Percentiles rank a stretch among this genome's conserved stretches.
Conservation (phyloP, 2,329 filamentous ascomycete species). For the Bipolaris gigantea region DNA sequence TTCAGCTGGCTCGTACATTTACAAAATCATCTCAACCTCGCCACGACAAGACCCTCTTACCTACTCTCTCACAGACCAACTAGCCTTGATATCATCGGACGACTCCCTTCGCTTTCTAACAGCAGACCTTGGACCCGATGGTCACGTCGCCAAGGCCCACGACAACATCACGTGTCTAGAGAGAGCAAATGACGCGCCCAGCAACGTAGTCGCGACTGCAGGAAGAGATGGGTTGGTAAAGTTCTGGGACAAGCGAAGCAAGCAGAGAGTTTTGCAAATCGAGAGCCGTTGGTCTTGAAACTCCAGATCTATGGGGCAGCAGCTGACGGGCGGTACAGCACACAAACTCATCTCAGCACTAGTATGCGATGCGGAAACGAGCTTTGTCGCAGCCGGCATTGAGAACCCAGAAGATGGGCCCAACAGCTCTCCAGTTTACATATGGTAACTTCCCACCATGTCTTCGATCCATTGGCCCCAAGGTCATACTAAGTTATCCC, state of each 20-base stretch:
- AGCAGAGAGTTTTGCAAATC: constrained; percentile 49
- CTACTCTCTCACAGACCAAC: constrained; percentile 37
- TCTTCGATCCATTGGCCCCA: neutral
- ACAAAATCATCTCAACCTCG: constrained; percentile 41
- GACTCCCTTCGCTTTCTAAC: constrained; percentile 68
- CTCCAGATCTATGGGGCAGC: neutral
- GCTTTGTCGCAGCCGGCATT: constrained; percentile 70
- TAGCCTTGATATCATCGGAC: constrained; percentile 70
- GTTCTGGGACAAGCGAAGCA: constrained; percentile 66
- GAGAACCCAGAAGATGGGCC: constrained; percentile 63
- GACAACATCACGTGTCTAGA: constrained; percentile 66
- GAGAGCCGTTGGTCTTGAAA: constrained; percentile 35
- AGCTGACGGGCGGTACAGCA: constrained; percentile 43
- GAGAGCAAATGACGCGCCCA: constrained; percentile 54
- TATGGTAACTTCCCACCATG: constrained; percentile 32
- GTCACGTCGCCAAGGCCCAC: constrained; percentile 57
- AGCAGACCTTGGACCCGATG: constrained; percentile 56
- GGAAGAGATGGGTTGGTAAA: constrained; percentile 71
- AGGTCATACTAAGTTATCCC: constrained; percentile 7
- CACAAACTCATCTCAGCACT: constrained; percentile 64
- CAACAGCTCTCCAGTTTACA: constrained; percentile 42
- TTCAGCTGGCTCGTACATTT: constrained; percentile 44
- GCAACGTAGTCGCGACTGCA: constrained; percentile 65
- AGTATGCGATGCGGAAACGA: constrained; percentile 59
- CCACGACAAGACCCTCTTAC: constrained; percentile 36